Evolutionary conservation across 2,329 filamentous ascomycete species (phyloP), one percentile per base, ranked within the genome.

Genomic region (Pyricularia grisea): DNA sequence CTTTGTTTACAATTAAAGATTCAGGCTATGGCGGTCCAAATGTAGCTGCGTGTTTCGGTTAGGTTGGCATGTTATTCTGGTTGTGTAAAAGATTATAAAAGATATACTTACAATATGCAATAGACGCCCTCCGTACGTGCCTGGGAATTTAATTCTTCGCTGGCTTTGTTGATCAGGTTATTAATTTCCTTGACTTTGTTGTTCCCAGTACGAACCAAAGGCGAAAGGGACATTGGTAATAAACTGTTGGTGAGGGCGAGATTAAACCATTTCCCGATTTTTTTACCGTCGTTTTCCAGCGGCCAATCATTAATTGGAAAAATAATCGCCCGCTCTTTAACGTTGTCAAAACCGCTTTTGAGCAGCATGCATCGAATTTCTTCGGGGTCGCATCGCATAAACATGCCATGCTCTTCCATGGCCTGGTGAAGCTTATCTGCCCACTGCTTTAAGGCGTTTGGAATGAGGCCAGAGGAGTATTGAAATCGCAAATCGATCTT

Each of bases 401-500:
- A 88, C 66, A 88, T 88, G 66, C 87, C 85, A 60, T 86, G 84
- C 61, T 83, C 81, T 66, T 88, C 84, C 72, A 93, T 94, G 63
- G 91, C 90, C 69, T 87, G 84, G 66, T 87, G 83, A 69, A 96
- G 81, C 69, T 87, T 86, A 30, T 86, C 79, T 71, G 90, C 90
- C 93, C 93, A 97, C 73, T 87, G 80, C 65, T 82, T 78, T 17
- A 94, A 80, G 30, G 84, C 81, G 3, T 78, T 72, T 12, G 86
- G 83, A 17, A 91, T 79, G 0, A 87, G 87, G 50, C 85, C 84
- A 73, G 92, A 87, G 71, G 93, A 89, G 75, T 88, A 90, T 67
- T 87, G 87, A 23, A 93, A 92, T 66, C 86, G 82, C 78, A 92
- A 92, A 78, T 98, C 93, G 69, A 98, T 90, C 77, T 98, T 94